Base-by-base conservation (phyloP, 371 early-diverging fungal genomes). In the Parasitella parasitica region DNA sequence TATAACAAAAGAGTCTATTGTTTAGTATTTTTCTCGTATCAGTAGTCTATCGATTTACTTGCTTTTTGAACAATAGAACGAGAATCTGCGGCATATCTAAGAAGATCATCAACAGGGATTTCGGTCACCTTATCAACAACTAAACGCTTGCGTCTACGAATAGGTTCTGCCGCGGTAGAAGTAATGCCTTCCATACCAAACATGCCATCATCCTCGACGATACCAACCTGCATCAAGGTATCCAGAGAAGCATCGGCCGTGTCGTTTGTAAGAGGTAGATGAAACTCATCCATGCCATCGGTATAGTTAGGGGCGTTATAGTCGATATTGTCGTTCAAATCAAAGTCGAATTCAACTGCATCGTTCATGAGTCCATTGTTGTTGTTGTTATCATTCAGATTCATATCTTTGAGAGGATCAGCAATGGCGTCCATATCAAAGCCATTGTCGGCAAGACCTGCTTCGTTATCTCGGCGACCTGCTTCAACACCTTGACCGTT, bases 51-150 rank as follows among this genome's bases (percentile, higher is more conserved):
- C 15, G 11, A n/a, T 5, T 48, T 6, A 30, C 34, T 66, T 66
- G 67, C 68, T 43, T 61, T 61, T 50, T 57, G 48, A 9, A 81
- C 67, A 36, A 75, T 82, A 46, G 70, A 59, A 18, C 76, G 67
- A 1, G 89, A 76, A 69, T 89, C 82, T 15, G 67, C 46, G 15
- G 84, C 72, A 63, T 82, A 82, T 26, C 63, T 51, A 55, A 70
- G 66, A 24, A 91, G 73, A 30, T 80, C 76, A 11, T 75, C 78
- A 54, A 80, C 75, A 6, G 90, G 74, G 57, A 94, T 82, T 70
- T 92, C 90, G 0, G 88, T 91, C 27, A 80, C 73, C 3, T 79
- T 76, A 66, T 94, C 93, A 1, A 89, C 82, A 3, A 89, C 73
- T 15, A 90, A 69, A 50, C 83, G 82, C 57, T 89, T 87, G 55